A percentile compares a stretch with the other conserved stretches of the same genome.
phyloP scores from a whole-genome alignment of 805 yeast genomes.

The Metschnikowia drakensbergensis region DNA sequence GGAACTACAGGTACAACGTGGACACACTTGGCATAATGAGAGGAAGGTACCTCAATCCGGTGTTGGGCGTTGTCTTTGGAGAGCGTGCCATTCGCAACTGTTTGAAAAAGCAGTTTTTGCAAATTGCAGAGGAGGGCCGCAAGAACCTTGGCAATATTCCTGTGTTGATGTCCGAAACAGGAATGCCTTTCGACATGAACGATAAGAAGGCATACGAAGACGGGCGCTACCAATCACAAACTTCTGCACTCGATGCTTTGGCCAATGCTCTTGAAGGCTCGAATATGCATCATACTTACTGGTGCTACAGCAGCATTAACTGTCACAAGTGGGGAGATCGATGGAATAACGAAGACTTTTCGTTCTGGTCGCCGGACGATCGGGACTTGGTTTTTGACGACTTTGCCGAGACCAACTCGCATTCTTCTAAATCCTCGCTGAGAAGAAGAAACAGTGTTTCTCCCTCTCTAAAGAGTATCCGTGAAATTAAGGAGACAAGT shows the following conservation, averaged over 20 bases:
- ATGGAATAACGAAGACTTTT: constrained; percentile 94
- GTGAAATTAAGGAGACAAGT: constrained; percentile 7
- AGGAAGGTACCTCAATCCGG: constrained; percentile 68
- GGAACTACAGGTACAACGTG: constrained; percentile 81
- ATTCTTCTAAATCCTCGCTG: constrained; percentile 9
- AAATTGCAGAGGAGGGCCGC: constrained; percentile 61
- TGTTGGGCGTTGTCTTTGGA: constrained; percentile 75
- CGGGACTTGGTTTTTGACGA: constrained; percentile 24
- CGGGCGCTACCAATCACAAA: constrained; percentile 72
- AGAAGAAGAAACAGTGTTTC: constrained; percentile 14
- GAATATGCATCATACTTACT: constrained; percentile 68
- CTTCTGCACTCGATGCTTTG: constrained; percentile 79
- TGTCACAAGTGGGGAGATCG: constrained; percentile 83
- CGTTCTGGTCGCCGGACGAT: constrained; percentile 77
- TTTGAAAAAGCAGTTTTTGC: constrained; percentile 62
- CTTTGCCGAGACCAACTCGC: constrained; percentile 4
- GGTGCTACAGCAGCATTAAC: constrained; percentile 79
- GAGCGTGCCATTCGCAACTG: constrained; percentile 73
- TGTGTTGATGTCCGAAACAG: constrained; percentile 85
- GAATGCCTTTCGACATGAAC: constrained; percentile 97
- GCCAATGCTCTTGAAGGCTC: constrained; percentile 74
- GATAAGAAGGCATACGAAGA: constrained; percentile 61
- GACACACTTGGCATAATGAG: constrained; percentile 88
- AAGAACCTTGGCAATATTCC: constrained; percentile 68
- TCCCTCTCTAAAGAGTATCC: constrained; percentile 12